Evolutionary conservation across 129 eudicot genomes (phyloP).

Genomic region (Escallonia rubra): DNA sequence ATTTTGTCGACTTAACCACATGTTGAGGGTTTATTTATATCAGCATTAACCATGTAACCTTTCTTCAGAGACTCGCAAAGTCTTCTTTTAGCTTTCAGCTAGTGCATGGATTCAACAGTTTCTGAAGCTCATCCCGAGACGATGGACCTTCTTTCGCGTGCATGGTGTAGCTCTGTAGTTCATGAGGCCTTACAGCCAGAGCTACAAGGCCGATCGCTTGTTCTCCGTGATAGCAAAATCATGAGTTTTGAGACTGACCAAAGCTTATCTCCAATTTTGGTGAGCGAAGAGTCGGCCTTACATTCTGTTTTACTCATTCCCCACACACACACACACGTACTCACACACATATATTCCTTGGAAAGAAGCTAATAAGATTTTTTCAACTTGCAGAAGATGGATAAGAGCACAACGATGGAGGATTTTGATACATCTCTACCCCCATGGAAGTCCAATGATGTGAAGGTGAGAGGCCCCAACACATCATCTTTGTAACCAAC

Average conservation of each 20-base stretch:
- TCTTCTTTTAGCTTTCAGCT: background rate
- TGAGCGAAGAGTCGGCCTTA: slow-evolving; percentile 9
- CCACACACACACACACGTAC: background rate
- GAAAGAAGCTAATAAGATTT: background rate
- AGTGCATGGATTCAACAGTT: slow-evolving; percentile 59
- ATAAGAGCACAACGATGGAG: slow-evolving; percentile 45
- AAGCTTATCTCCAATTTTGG: slow-evolving; percentile 29
- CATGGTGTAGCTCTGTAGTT: slow-evolving; percentile 95
- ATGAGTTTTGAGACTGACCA: slow-evolving; percentile 39
- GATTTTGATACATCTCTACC: slow-evolving; percentile 53
- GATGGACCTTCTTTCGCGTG: slow-evolving; percentile 82
- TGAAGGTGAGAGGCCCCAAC: slow-evolving; percentile 46
- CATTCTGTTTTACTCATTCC: background rate
- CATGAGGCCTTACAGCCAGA: slow-evolving; percentile 75
- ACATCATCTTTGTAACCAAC: too few species aligned
- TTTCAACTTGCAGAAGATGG: slow-evolving; percentile 52
- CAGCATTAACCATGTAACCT: background rate
- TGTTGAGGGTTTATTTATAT: slow-evolving; percentile 16
- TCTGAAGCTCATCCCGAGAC: slow-evolving; percentile 94
- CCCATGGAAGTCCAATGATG: slow-evolving; percentile 84
- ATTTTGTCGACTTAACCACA: slow-evolving; percentile 16
- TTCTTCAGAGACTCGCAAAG: background rate
- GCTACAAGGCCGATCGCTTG: slow-evolving; percentile 47
- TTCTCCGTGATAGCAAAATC: slow-evolving; percentile 48
- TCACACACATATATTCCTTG: background rate